phyloP scores from a whole-genome alignment of 257 asterid genomes.

The Solanum appendiculatum region DNA sequence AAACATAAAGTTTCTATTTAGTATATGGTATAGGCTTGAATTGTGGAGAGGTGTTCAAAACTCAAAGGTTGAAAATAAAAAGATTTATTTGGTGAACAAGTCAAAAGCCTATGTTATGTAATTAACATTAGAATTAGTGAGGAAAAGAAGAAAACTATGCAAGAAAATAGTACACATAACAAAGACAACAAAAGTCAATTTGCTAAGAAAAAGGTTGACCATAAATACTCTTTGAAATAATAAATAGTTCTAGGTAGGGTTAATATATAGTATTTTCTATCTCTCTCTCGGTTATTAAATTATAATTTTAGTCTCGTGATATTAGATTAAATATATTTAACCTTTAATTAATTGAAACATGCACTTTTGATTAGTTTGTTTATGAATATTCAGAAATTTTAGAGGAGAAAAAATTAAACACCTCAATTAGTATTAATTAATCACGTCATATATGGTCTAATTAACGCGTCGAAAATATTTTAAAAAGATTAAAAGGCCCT shows the following conservation, averaged over 20 bases:
- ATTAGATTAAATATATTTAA: background rate
- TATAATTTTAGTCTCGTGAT: background rate
- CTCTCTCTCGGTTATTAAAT: background rate
- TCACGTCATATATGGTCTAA: background rate
- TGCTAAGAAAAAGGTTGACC: background rate
- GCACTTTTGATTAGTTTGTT: background rate
- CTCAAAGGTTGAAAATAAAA: background rate
- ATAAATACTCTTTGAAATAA: background rate
- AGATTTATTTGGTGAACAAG: background rate
- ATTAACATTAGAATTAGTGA: background rate
- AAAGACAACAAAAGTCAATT: background rate
- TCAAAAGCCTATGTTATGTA: background rate
- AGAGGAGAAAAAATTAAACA: background rate
- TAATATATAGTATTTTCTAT: background rate
- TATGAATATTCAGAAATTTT: background rate
- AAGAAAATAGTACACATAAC: background rate
- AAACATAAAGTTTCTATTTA: background rate
- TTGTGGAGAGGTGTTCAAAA: background rate
- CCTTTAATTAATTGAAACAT: background rate
- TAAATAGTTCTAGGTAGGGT: background rate
- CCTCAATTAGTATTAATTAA: background rate
- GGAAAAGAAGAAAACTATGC: background rate
- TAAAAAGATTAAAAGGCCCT: background rate
- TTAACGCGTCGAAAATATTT: background rate
- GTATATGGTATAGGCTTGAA: conserved; percentile 13